A percentile compares a stretch with the other conserved stretches of the same genome.
phyloP scores from a whole-genome alignment of 1,284 basidiomycete genomes.

The Ustilago vetiveriae region DNA sequence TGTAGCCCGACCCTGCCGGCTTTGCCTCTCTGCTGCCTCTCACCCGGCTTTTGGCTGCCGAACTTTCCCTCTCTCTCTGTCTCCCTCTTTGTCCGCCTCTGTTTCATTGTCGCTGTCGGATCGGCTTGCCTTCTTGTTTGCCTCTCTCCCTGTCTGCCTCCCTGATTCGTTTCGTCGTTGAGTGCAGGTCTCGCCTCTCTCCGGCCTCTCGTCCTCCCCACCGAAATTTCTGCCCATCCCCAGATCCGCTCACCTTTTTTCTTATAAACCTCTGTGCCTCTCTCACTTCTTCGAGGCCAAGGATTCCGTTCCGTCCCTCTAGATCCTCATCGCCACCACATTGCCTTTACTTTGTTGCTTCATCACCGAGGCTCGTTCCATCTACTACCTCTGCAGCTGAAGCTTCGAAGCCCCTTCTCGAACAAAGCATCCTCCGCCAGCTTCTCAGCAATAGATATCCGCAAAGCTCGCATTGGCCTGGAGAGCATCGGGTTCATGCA shows the following conservation, averaged over 20 bases:
- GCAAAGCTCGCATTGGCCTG: no score
- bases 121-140: not conserved
- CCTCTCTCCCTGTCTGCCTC: not conserved
- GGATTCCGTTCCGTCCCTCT: no score
- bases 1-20: not conserved
- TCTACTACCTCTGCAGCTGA: no score
- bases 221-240: constrained; percentile 2
- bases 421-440: no score
- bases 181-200: not conserved
- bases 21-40: not conserved
- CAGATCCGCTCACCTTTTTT: constrained; percentile 2
- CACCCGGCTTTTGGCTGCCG: constrained; percentile 33
- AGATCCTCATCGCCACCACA: no score
- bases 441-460: no score
- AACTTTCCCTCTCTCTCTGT: constrained; percentile 9
- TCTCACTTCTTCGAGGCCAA: not conserved
- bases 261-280: not conserved
- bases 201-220: no score
- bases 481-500: not conserved
- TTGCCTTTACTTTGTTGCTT: no score
- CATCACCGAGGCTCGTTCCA: no score
- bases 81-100: no score
- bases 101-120: no score
- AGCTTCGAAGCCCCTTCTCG: not conserved
- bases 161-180: not conserved